A percentile compares a stretch with the other conserved stretches of the same genome.
These are phyloP conservation scores for Euptelea pleiosperma DNA, from an alignment of 164 flowering plant species.

Conservation along the genomic window DNA sequence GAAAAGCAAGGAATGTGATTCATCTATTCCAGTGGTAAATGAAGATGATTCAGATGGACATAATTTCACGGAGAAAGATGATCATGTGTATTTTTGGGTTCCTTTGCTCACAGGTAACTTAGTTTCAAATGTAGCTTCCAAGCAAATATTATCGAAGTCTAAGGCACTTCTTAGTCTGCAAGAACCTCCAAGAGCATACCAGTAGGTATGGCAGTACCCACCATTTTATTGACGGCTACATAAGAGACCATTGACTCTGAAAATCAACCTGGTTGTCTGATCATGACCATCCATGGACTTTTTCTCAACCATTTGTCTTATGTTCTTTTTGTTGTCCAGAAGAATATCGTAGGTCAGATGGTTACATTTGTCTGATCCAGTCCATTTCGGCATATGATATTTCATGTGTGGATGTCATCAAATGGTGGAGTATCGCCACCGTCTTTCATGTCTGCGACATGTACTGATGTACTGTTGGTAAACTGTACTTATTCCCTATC, in stretches of 20 bases:
- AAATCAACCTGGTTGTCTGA: neutral
- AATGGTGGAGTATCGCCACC: neutral
- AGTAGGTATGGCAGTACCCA: neutral
- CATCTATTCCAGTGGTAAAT: constrained; percentile 23
- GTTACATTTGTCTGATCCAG: neutral
- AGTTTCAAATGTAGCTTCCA: neutral
- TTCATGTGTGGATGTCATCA: neutral
- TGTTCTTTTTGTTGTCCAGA: neutral
- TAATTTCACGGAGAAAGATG: constrained; percentile 58
- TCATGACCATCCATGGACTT: too few species aligned
- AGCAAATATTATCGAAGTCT: constrained; percentile 3
- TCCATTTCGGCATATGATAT: neutral
- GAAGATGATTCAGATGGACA: constrained; percentile 42
- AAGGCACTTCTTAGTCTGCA: neutral
- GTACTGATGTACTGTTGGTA: neutral
- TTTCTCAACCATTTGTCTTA: neutral
- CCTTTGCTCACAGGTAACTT: constrained; percentile 92
- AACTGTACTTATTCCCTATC: neutral
- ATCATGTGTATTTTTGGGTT: constrained; percentile 73
- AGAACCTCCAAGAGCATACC: neutral
- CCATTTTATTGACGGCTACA: neutral
- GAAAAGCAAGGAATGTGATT: constrained; percentile 39
- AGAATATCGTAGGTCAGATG: neutral
- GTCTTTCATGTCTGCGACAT: neutral
- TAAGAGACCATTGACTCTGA: neutral